Evolutionary conservation across 352 stramenopile genomes (phyloP).

Genomic region (Phytophthora ohioensis): DNA sequence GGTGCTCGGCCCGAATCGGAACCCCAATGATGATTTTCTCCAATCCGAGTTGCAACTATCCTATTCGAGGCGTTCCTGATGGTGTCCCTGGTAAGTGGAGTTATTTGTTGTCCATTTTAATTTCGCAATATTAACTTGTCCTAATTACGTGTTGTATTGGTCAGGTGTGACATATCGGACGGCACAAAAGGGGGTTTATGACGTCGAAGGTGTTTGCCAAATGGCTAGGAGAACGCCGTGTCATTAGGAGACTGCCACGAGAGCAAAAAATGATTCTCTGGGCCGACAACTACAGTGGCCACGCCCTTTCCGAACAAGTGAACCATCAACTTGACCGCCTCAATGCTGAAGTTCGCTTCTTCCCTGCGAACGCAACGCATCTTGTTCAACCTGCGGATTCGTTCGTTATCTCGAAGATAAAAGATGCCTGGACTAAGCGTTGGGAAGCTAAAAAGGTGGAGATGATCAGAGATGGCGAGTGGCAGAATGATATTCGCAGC

Average conservation of each 20-base stretch:
- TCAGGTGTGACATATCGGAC: background rate
- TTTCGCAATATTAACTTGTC: too few species aligned
- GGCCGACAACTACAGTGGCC: slow-evolving; percentile 2
- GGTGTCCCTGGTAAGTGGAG: background rate
- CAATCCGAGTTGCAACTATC: background rate
- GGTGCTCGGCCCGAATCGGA: background rate
- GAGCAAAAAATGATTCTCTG: background rate
- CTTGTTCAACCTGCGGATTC: background rate
- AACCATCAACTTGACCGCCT: background rate
- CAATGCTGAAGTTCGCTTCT: background rate
- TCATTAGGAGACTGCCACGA: background rate
- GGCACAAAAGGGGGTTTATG: background rate
- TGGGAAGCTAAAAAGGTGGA: slow-evolving; percentile 7
- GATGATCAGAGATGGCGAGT: background rate
- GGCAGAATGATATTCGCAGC: slow-evolving; percentile 3
- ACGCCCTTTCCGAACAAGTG: background rate
- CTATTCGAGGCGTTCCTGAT: background rate
- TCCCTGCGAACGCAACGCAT: background rate
- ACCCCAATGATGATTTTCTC: slow-evolving; percentile 1
- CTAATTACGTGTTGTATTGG: too few species aligned
- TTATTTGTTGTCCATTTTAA: too few species aligned
- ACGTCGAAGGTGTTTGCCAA: background rate
- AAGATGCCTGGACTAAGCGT: background rate
- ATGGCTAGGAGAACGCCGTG: background rate
- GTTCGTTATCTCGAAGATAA: slow-evolving; percentile 5